Conservation (phyloP, 331 rosid genomes). For the Ulmus americana region DNA sequence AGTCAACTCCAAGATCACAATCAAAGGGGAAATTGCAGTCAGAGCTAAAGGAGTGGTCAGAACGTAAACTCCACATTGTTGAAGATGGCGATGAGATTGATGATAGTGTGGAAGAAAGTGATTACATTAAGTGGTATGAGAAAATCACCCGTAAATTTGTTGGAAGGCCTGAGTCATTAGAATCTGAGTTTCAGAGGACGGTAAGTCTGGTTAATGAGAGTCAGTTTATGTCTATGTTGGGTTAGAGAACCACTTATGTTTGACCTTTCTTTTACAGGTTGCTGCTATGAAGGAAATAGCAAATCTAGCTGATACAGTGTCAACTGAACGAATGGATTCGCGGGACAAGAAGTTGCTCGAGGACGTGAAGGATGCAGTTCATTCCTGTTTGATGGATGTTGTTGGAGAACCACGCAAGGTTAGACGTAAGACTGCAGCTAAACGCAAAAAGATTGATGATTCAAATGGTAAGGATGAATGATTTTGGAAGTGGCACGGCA, state of each 20-base stretch:
- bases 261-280: conserved; percentile 34
- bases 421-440: conserved; percentile 44
- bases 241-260: conserved; percentile 4
- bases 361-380: conserved; percentile 55
- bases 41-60: conserved; percentile 68
- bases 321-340: conserved; percentile 60
- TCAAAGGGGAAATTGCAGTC: conserved; percentile 41
- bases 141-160: conserved; percentile 60
- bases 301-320: conserved; percentile 42
- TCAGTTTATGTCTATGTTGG: not conserved
- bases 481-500: too few species aligned
- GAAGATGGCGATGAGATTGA: conserved; percentile 32
- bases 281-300: conserved; percentile 69
- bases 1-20: not conserved
- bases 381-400: conserved; percentile 54
- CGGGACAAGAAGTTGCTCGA: conserved; percentile 49
- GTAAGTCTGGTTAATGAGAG: conserved; percentile 31
- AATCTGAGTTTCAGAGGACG: conserved; percentile 69
- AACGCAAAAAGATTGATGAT: conserved; percentile 48
- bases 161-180: conserved; percentile 67
- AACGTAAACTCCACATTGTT: conserved; percentile 38
- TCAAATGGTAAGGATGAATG: conserved; percentile 19
- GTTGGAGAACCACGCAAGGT: conserved; percentile 52
- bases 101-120: conserved; percentile 38
- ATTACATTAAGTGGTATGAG: conserved; percentile 60